A percentile compares a stretch with the other conserved stretches of the same genome.
phyloP scores from a whole-genome alignment of 805 yeast genomes.

The Wickerhamiella bombiphila region DNA sequence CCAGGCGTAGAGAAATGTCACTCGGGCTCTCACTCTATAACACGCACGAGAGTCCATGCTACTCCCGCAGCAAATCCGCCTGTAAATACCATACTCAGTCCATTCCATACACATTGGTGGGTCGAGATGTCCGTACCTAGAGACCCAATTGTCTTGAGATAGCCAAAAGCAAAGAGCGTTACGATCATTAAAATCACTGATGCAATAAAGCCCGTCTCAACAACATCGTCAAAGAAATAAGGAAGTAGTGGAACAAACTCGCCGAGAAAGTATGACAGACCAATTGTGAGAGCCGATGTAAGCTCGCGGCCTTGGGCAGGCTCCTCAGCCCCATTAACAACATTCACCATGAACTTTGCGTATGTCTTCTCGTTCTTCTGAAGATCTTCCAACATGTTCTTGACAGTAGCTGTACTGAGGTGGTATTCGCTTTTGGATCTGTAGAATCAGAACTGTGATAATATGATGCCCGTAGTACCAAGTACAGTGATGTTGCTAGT shows the following conservation, averaged over 20 bases:
- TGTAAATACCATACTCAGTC: constrained; percentile 80
- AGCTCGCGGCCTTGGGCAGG: constrained; percentile 87
- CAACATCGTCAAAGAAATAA: constrained; percentile 67
- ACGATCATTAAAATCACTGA: constrained; percentile 71
- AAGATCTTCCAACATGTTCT: constrained; percentile 61
- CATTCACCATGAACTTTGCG: constrained; percentile 76
- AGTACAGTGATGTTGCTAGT: too few relatives aligned
- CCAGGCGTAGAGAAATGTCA: too few relatives aligned
- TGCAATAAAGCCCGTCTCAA: constrained; percentile 57
- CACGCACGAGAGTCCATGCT: constrained; percentile 82
- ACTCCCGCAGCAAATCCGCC: constrained; percentile 98
- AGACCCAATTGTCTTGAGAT: constrained; percentile 66
- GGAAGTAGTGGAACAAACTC: constrained; percentile 87
- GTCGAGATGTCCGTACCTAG: constrained; percentile 63
- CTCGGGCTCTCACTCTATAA: constrained; percentile 55
- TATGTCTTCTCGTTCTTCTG: constrained; percentile 62
- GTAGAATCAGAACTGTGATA: too few relatives aligned
- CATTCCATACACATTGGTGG: constrained; percentile 41
- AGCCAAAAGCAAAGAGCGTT: constrained; percentile 80
- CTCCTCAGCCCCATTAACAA: constrained; percentile 86
- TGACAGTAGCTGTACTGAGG: constrained; percentile 54
- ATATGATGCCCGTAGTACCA: too few relatives aligned
- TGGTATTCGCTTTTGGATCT: too few relatives aligned
- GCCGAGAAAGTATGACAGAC: constrained; percentile 75
- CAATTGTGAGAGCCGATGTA: constrained; percentile 80